Percentiles rank a stretch among this genome's conserved stretches.
Evolutionary conservation across 345 rosid species (phyloP).

Genomic region (Theobroma cacao): DNA sequence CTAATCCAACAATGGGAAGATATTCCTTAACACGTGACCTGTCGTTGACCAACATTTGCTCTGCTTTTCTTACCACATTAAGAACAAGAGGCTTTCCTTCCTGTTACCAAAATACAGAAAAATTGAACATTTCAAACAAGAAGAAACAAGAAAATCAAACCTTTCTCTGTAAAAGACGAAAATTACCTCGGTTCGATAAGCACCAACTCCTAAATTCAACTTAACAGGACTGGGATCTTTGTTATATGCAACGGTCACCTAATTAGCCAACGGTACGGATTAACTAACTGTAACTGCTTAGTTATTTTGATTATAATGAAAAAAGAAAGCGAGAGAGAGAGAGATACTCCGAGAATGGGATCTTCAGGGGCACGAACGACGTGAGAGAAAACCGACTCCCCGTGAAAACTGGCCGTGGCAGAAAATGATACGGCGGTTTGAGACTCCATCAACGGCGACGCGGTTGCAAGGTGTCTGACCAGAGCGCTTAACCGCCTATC

Average conservation of each 20-base stretch:
- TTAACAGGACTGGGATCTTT: slow-evolving; percentile 88
- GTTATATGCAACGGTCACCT: slow-evolving; percentile 96
- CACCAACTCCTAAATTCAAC: slow-evolving; percentile 94
- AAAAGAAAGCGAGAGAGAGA: not conserved
- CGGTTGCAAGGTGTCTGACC: slow-evolving; percentile 38
- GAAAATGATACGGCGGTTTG: slow-evolving; percentile 31
- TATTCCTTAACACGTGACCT: slow-evolving; percentile 91
- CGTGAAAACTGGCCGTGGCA: slow-evolving; percentile 37
- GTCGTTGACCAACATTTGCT: slow-evolving; percentile 75
- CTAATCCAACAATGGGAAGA: slow-evolving; percentile 85
- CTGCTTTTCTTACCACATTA: slow-evolving; percentile 77
- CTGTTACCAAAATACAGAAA: slow-evolving; percentile 35
- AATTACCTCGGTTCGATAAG: slow-evolving; percentile 87
- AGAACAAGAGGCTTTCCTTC: slow-evolving; percentile 95
- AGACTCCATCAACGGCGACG: slow-evolving; percentile 5
- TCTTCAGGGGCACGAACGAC: slow-evolving; percentile 86
- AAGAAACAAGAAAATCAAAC: not conserved
- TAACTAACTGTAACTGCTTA: not conserved
- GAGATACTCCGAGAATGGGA: slow-evolving; percentile 76
- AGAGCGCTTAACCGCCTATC: slow-evolving; percentile 52
- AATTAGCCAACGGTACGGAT: not conserved
- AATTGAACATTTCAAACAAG: not conserved
- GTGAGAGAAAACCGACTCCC: slow-evolving; percentile 72
- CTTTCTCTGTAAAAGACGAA: not conserved
- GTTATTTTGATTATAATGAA: not conserved